Conservation (phyloP, 2,329 filamentous ascomycete species). For the Ploettnerulaceae sp. region DNA sequence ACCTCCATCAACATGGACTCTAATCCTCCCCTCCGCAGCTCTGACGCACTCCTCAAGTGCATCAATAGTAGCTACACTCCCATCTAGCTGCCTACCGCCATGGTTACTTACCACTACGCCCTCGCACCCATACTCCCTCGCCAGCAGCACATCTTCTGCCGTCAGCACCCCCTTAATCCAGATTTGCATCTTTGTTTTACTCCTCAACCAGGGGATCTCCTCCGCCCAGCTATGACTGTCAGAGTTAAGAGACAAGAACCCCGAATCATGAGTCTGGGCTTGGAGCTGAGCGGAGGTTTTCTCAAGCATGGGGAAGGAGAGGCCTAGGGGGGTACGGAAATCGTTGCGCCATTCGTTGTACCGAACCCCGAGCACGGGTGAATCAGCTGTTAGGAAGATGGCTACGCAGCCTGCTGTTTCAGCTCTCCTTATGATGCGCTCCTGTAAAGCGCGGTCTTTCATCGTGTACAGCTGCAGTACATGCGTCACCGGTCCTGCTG, state of each 20-base stretch:
- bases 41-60: slow-evolving; percentile 31
- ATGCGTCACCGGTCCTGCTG: slow-evolving; percentile 37
- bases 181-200: slow-evolving; percentile 45
- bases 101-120: slow-evolving; percentile 56
- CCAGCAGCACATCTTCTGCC: slow-evolving; percentile 57
- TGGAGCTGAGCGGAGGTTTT: slow-evolving; percentile 15
- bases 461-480: slow-evolving; percentile 50
- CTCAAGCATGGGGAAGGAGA: slow-evolving; percentile 24
- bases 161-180: slow-evolving; percentile 45
- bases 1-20: slow-evolving; percentile 49
- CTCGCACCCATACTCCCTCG: slow-evolving; percentile 52
- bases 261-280: slow-evolving; percentile 24
- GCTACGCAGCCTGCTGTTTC: slow-evolving; percentile 24
- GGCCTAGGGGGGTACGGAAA: slow-evolving; percentile 41
- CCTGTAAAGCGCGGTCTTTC: slow-evolving; percentile 39
- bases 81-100: slow-evolving; percentile 56
- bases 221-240: slow-evolving; percentile 41
- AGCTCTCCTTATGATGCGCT: slow-evolving; percentile 20
- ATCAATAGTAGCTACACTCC: slow-evolving; percentile 32
- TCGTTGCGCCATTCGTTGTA: slow-evolving; percentile 31
- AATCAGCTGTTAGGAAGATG: slow-evolving; percentile 28
- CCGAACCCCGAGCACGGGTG: slow-evolving; percentile 19
- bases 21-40: slow-evolving; percentile 32
- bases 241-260: slow-evolving; percentile 28
- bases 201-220: slow-evolving; percentile 47